Evolutionary conservation across 2,329 filamentous ascomycete species (phyloP).

Genomic region (Penicillium sp.): DNA sequence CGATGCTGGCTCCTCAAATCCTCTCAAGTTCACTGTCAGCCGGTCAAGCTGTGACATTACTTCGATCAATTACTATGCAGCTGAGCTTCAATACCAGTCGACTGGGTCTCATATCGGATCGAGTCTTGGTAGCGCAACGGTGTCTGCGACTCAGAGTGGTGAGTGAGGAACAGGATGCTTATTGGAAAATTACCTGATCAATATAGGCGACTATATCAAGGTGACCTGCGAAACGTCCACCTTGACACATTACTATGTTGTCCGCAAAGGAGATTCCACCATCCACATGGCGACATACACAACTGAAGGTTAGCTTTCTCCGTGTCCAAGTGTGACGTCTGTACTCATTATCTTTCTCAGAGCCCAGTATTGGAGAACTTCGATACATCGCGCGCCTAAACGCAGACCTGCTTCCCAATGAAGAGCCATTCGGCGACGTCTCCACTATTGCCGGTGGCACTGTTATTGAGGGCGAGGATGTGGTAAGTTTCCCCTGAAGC

Average conservation of each 20-base stretch:
- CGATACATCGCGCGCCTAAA: conserved; percentile 57
- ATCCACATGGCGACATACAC: conserved; percentile 57
- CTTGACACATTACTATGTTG: conserved; percentile 58
- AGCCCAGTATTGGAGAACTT: conserved; percentile 52
- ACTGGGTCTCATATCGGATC: conserved; percentile 51
- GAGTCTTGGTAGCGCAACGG: conserved; percentile 51
- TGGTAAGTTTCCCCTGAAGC: conserved; percentile 26
- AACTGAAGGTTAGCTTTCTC: conserved; percentile 33
- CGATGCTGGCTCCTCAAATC: conserved; percentile 43
- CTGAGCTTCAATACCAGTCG: conserved; percentile 49
- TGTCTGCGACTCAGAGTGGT: conserved; percentile 41
- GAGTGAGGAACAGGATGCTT: background rate
- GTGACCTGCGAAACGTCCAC: conserved; percentile 53
- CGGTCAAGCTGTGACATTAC: conserved; percentile 54
- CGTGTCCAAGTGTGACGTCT: background rate
- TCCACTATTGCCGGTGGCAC: conserved; percentile 49
- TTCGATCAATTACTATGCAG: conserved; percentile 52
- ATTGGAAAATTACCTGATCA: background rate
- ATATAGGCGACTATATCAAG: conserved; percentile 46
- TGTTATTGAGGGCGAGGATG: conserved; percentile 51
- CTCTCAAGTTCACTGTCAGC: conserved; percentile 46
- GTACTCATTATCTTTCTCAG: conserved; percentile 15
- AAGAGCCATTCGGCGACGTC: conserved; percentile 47
- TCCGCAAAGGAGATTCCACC: conserved; percentile 51
- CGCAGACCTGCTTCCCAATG: conserved; percentile 42